Base-by-base conservation (phyloP, 768 basidiomycete species). In the Boletus subcaerulescens region DNA sequence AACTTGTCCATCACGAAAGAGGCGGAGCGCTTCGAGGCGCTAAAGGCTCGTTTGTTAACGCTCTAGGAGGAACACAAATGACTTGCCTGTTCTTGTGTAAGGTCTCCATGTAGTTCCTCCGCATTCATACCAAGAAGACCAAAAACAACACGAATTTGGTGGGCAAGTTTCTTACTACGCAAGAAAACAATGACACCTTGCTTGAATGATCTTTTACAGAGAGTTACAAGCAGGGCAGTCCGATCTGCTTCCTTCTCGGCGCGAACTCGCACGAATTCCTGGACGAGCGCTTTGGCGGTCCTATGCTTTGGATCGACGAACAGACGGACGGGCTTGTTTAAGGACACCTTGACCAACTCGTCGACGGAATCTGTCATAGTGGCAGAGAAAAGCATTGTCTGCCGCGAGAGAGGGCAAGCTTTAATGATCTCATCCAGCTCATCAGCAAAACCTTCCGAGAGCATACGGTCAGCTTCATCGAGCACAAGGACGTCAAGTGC, bases 301-400 rank as follows among this genome's bases (percentile, higher is more conserved):
- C 80, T 86, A 54, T 88, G 83, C 68, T 95, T 94, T 9, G 93
- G 93, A 66, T 98, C 97, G 20, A 99, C 95, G 69, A 98, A 98
- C 32, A 98, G 79, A 42, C 95, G 82, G 10, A 95, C 91, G 6
- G 97, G 97, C 68, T 89, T 93, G 69, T 93, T 89, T 46, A 98
- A 74, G 13, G 91, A 92, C 80, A 98, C 88, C 65, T 85, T 86
- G 53, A 98, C 90, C 45, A 99, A 81, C 65, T 94, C 88, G 63
- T 97, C 92, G 10, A 98, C 89, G 2, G 90, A 89, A 71, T 99
- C 97, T 5, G 95, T 98, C 90, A 98, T 98, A 1, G 97, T 99
- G 3, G 97, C 97, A 1, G 94, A 97, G 73, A 99, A 99, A 36
- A 99, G 79, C 93, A 99, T 96, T 4, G 97, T 98, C 69, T 98